Conservation (phyloP, 2,329 filamentous ascomycete species). For the Paradendryphiella salina region DNA sequence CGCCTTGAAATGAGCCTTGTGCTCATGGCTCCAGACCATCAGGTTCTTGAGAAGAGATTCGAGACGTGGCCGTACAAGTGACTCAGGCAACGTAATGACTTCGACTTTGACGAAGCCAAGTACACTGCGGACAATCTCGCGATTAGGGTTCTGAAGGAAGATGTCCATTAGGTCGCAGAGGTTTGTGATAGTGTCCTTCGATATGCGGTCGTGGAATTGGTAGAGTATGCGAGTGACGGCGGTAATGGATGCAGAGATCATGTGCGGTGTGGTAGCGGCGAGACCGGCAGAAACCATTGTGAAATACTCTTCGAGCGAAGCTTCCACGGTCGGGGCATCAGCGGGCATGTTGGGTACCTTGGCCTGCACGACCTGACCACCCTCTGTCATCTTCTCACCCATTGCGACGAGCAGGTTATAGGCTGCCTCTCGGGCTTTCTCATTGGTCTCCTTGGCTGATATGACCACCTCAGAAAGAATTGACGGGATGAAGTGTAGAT, state of each 20-base stretch:
- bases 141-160: slow-evolving; percentile 93
- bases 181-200: slow-evolving; percentile 72
- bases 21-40: slow-evolving; percentile 95
- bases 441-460: slow-evolving; percentile 95
- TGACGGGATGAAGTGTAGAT: slow-evolving; percentile 90
- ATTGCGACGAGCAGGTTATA: slow-evolving; percentile 90
- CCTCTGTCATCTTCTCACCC: slow-evolving; percentile 77
- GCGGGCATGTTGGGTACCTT: slow-evolving; percentile 85
- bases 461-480: slow-evolving; percentile 94
- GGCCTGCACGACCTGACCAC: slow-evolving; percentile 77
- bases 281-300: slow-evolving; percentile 98
- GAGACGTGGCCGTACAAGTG: slow-evolving; percentile 77
- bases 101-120: slow-evolving; percentile 97
- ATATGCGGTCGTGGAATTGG: slow-evolving; percentile 77
- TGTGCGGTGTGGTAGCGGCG: slow-evolving; percentile 89
- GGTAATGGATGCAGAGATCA: slow-evolving; percentile 97
- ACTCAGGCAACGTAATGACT: slow-evolving; percentile 79
- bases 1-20: slow-evolving; percentile 93
- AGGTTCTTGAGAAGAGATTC: slow-evolving; percentile 81
- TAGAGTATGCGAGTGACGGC: slow-evolving; percentile 91
- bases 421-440: slow-evolving; percentile 84
- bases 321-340: slow-evolving; percentile 74
- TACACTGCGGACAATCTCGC: slow-evolving; percentile 93
- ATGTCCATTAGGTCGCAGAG: slow-evolving; percentile 94
- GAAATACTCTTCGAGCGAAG: slow-evolving; percentile 91